These are phyloP conservation scores for Chamaecrista fasciculata DNA, from an alignment of 306 rosid genomes.

Conservation along the genomic window DNA sequence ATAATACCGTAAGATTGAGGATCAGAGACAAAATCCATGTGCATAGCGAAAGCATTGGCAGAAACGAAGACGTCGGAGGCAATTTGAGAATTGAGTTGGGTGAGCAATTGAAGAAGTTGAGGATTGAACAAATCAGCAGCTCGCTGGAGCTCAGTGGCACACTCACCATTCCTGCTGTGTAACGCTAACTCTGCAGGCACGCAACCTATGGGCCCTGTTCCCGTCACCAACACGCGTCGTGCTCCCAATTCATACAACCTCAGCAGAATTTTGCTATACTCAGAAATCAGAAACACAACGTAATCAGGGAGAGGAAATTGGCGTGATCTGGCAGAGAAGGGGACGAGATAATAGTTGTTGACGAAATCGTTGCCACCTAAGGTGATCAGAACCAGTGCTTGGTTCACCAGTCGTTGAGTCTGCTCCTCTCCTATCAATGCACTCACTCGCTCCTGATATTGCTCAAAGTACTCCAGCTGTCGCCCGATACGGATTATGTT, in stretches of 20 bases:
- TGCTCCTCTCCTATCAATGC: constrained; percentile 54
- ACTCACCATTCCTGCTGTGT: constrained; percentile 55
- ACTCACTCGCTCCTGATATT: constrained; percentile 67
- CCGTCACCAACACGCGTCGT: constrained; percentile 62
- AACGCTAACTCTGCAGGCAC: constrained; percentile 67
- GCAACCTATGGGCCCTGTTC: constrained; percentile 75
- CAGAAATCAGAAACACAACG: constrained; percentile 67
- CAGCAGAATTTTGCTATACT: constrained; percentile 78
- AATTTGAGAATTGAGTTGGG: constrained; percentile 44
- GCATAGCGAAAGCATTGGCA: constrained; percentile 48
- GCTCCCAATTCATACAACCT: constrained; percentile 68
- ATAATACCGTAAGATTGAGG: constrained; percentile 59
- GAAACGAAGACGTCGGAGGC: constrained; percentile 48
- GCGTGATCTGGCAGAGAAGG: constrained; percentile 85
- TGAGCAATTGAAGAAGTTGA: constrained; percentile 46
- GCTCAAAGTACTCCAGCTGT: constrained; percentile 61
- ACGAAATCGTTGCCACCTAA: constrained; percentile 91
- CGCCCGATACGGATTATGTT: constrained; percentile 58
- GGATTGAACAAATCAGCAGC: constrained; percentile 66
- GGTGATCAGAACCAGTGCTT: constrained; percentile 58
- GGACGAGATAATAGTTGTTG: constrained; percentile 74
- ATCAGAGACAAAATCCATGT: constrained; percentile 52
- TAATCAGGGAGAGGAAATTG: constrained; percentile 71
- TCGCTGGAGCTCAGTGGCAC: constrained; percentile 45
- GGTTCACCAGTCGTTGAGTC: constrained; percentile 45